These are phyloP conservation scores for Ophiocytium majus DNA, from an alignment of 352 stramenopile species.

Conservation along the genomic window DNA sequence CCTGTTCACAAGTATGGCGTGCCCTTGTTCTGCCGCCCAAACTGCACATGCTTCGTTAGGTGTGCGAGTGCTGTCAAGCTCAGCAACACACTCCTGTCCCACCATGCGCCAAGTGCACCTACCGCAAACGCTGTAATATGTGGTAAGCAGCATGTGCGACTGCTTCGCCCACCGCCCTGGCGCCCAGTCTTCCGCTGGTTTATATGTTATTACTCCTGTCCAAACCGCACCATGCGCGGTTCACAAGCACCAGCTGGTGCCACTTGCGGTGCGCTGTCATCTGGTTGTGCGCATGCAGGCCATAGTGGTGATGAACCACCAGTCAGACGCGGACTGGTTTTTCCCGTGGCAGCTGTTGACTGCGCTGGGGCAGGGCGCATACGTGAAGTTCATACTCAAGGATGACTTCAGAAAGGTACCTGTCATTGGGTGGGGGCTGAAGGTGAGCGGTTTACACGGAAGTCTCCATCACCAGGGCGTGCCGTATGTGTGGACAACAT, in stretches of 20 bases:
- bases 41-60: too few relatives aligned
- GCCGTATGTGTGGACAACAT: too few relatives aligned
- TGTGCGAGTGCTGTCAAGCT: too few relatives aligned
- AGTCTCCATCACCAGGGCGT: too few relatives aligned
- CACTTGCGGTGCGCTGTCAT: background rate
- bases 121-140: background rate
- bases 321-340: constrained; percentile 75
- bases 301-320: constrained; percentile 56
- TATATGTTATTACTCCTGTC: background rate
- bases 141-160: background rate
- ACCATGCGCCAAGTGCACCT: background rate
- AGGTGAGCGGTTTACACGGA: constrained; percentile 59
- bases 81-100: too few relatives aligned
- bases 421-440: constrained; percentile 80
- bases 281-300: constrained; percentile 37
- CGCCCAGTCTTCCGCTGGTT: background rate
- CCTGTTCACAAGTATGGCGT: too few relatives aligned
- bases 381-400: constrained; percentile 86
- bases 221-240: too few relatives aligned
- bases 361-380: constrained; percentile 64
- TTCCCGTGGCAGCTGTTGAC: constrained; percentile 77
- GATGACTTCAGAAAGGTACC: constrained; percentile 79
- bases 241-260: background rate
- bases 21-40: too few relatives aligned
- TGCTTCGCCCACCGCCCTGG: background rate